phyloP scores from a whole-genome alignment of 2,329 filamentous ascomycete genomes.

The Fusarium humuli region DNA sequence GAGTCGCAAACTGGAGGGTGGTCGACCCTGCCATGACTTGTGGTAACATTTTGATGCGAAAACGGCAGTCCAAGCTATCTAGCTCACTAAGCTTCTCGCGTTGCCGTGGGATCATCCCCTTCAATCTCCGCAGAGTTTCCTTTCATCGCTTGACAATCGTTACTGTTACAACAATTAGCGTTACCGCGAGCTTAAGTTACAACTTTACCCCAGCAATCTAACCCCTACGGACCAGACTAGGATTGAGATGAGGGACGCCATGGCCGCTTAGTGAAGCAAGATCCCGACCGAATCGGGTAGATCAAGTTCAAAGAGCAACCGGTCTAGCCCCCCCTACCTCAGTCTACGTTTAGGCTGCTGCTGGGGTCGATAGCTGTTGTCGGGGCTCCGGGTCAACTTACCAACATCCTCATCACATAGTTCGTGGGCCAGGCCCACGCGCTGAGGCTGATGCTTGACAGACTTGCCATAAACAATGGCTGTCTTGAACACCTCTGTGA shows the following conservation, averaged over 20 bases:
- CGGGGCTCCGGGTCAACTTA: conserved; percentile 59
- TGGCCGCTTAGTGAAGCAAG: conserved; percentile 35
- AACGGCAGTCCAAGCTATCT: conserved; percentile 38
- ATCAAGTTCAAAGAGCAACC: conserved; percentile 33
- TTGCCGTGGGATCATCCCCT: conserved; percentile 36
- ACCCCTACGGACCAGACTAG: conserved; percentile 25
- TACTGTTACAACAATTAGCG: conserved; percentile 51
- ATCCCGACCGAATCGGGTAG: conserved; percentile 40
- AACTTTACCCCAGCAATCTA: conserved; percentile 24
- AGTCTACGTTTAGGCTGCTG: conserved; percentile 21
- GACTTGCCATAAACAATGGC: conserved; percentile 98
- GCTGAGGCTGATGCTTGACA: conserved; percentile 98
- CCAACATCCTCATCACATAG: conserved; percentile 97
- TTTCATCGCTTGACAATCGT: conserved; percentile 78
- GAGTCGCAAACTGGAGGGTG: conserved; percentile 36
- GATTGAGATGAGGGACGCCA: conserved; percentile 25
- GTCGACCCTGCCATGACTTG: conserved; percentile 18
- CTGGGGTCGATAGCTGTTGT: conserved; percentile 17
- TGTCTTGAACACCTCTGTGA: conserved; percentile 93
- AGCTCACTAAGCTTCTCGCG: conserved; percentile 34
- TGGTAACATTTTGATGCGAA: conserved; percentile 39
- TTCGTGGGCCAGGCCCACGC: conserved; percentile 91
- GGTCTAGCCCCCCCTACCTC: conserved; percentile 21
- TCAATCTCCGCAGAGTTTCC: conserved; percentile 46
- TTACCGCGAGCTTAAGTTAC: conserved; percentile 22